Base-by-base conservation (phyloP, 2,329 filamentous ascomycete species). In the Hortaea sp. region DNA sequence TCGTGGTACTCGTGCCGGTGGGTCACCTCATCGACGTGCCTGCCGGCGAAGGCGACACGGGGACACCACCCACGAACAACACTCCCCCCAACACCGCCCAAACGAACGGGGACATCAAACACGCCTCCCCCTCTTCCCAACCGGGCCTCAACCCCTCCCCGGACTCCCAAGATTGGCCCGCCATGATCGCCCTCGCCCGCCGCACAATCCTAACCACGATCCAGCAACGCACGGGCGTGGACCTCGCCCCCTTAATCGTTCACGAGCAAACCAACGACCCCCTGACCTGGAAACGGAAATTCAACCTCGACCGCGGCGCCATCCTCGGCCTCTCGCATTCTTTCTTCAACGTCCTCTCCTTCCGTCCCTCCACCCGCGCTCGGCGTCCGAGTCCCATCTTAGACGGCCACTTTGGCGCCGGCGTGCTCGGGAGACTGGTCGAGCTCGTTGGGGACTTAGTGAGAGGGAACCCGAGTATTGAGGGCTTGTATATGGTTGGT, bases 231-330 rank as follows among this genome's bases (percentile, higher is more conserved):
- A 84, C 79, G 1, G 76, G 79, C 4, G 76, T 75, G 46, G 66
- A 66, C 20, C 61, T 77, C 0, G 62, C 76, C 0, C 60, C 67
- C 0, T 57, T 71, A 32, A 78, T 85, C 45, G 54, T 72, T 7
- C 66, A 81, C 55, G 84, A 88, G 64, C 69, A 72, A 4, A 66
- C 83, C 56, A 85, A 87, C 65, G 81, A 79, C 6, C 84, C 84
- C 0, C 59, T 63, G 4, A 75, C 72, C 3, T 88, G 84, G 84
- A 73, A 79, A 54, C 59, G 69, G 11, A 75, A 71, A 42, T 88
- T 87, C 70, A 88, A 88, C 60, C 76, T 88, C 29, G 81, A 87
- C 65, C 79, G 80, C 59, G 84, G 84, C 10, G 81, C 82, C 1
- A 88, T 88, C 46, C 72, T 88, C 0, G 84, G 84, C 0, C 68